Evolutionary conservation across 1,284 basidiomycete species (phyloP).

Genomic region (Anthracocystis panici-leucophaei): DNA sequence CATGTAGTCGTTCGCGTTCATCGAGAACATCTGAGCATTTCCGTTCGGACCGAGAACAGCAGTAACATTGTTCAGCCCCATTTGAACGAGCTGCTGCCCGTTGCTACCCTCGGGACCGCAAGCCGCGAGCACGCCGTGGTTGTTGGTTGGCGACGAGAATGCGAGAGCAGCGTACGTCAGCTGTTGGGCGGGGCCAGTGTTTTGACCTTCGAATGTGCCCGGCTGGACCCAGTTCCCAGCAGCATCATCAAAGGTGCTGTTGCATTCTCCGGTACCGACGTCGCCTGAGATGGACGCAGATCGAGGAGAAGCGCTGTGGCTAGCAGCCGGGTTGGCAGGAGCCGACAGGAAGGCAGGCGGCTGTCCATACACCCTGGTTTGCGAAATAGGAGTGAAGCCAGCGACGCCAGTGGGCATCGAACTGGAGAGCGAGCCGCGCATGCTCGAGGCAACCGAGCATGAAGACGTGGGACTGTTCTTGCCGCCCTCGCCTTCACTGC

Average conservation of each 20-base stretch:
- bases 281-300: constrained; percentile 37
- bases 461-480: constrained; percentile 47
- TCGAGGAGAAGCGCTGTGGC: constrained; percentile 32
- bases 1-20: constrained; percentile 29
- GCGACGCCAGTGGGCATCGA: constrained; percentile 29
- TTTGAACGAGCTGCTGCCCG: constrained; percentile 14
- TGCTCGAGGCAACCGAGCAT: constrained; percentile 30
- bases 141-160: constrained; percentile 22
- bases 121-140: constrained; percentile 15
- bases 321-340: constrained; percentile 8
- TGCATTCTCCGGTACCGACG: constrained; percentile 16
- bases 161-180: constrained; percentile 37
- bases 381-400: constrained; percentile 36
- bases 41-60: constrained; percentile 21
- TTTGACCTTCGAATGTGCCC: constrained; percentile 16
- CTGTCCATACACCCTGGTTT: constrained; percentile 16
- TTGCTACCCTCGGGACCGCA: constrained; percentile 9
- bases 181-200: constrained; percentile 9
- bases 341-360: constrained; percentile 14
- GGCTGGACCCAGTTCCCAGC: constrained; percentile 31
- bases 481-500: constrained; percentile 46
- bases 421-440: constrained; percentile 33
- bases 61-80: constrained; percentile 11
- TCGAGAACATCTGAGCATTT: constrained; percentile 27
- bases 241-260: constrained; percentile 17